Evolutionary conservation across 805 yeast species (phyloP), one percentile per base, ranked within the genome.

Genomic region (Lachancea sp.): DNA sequence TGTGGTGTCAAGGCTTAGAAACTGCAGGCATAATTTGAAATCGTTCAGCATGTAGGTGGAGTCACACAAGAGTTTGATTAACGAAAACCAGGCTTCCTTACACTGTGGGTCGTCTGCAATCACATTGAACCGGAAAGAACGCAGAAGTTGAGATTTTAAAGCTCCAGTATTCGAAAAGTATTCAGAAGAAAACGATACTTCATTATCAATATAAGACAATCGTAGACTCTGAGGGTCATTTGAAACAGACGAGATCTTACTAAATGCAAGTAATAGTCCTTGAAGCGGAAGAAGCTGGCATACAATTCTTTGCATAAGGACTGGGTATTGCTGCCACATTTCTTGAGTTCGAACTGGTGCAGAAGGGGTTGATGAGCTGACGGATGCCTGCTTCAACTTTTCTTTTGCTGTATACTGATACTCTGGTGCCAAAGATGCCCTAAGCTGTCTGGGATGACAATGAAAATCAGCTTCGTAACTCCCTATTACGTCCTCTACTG

Each of bases 251-350:
- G 35, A 32, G 9, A 5, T 5, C 18, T 32, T 32, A 16, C 35
- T 21, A 18, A 32, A 32, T 8, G 18, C 7, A 3, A 32, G 26
- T 9, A 32, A 16, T 4, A 32, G 26, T 4, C 16, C 35, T n/a
- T 32, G 35, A 9, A 32, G 16, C 5, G 45, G 45, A 11, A 41
- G 28, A 5, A 15, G 24, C 13, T 19, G 34, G 11, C 38, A 17
- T 15, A 32, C 13, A 16, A 41, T 11, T 21, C 32, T 26, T 12
- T 21, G n/a, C 15, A 37, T 16, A 3, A 36, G 13, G 8, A 25
- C 20, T 8, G 45, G 41, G 20, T 29, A 37, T 17, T 33, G 36
- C 18, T 19, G 18, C 45, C 45, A 41, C 3, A 21, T 12, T 8
- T 17, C 22, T 11, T 28, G 13, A 8, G 9, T 4, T 13, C 16